Percentiles rank a stretch among this genome's conserved stretches.
Evolutionary conservation across 495 filamentous ascomycete species (phyloP).

Genomic region (Parathielavia hyrcaniae): DNA sequence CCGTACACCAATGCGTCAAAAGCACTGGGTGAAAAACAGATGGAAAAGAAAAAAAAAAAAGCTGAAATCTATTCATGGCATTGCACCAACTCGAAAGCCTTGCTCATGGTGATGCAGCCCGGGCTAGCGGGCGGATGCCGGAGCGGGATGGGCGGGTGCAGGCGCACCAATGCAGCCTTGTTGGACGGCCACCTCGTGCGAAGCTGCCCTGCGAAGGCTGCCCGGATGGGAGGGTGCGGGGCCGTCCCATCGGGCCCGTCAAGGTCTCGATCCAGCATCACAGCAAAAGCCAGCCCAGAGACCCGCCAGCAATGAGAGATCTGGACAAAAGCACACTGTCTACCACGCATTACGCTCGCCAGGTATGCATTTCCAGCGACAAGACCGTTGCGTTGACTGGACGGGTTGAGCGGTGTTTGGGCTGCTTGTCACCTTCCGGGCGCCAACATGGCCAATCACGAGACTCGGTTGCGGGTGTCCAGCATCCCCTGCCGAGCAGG

Average conservation of each 20-base stretch:
- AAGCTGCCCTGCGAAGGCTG: background rate
- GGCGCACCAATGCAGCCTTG: background rate
- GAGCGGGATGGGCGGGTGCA: conserved; percentile 5
- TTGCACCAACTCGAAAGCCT: background rate
- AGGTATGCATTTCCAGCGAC: background rate
- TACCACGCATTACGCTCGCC: background rate
- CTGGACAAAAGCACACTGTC: background rate
- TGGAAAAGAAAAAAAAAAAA: too few species aligned
- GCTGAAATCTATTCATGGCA: background rate
- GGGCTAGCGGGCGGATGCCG: background rate
- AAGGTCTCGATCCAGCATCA: background rate
- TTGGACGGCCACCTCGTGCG: too few species aligned
- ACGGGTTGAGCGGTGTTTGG: conserved; percentile 4
- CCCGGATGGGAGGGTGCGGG: background rate
- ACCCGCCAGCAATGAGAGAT: background rate
- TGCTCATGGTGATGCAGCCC: background rate
- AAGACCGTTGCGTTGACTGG: conserved; percentile 8
- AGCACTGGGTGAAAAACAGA: too few species aligned
- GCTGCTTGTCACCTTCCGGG: conserved; percentile 36
- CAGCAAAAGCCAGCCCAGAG: background rate
- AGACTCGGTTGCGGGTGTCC: conserved; percentile 17
- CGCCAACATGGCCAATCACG: conserved; percentile 43
- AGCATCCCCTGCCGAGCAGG: conserved; percentile 23
- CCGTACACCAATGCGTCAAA: too few species aligned
- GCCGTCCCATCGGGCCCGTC: background rate